These are phyloP conservation scores for Boletellus deceptivus DNA, from an alignment of 1,284 basidiomycete species.

Conservation along the genomic window DNA sequence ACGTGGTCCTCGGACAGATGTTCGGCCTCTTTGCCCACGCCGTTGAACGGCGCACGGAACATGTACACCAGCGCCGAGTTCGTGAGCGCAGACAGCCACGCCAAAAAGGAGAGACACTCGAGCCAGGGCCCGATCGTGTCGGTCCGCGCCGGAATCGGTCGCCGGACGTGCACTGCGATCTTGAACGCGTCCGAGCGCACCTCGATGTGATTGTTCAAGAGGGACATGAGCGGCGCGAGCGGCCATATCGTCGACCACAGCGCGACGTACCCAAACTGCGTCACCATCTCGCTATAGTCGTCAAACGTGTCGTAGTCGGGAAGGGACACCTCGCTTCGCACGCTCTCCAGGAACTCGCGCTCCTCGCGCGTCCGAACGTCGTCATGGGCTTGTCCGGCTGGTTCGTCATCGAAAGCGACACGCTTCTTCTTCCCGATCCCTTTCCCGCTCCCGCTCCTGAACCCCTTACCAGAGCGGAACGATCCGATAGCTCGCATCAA, in stretches of 20 bases:
- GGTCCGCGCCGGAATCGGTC: conserved; percentile 82
- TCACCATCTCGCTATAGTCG: conserved; percentile 96
- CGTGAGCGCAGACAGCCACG: conserved; percentile 83
- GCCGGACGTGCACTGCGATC: conserved; percentile 81
- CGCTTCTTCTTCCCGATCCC: conserved; percentile 54
- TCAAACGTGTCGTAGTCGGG: conserved; percentile 80
- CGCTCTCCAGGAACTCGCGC: conserved; percentile 70
- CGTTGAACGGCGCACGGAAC: conserved; percentile 52
- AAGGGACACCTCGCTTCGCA: conserved; percentile 75
- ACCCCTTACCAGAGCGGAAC: conserved; percentile 43
- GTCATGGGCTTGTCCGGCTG: conserved; percentile 36
- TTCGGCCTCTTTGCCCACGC: conserved; percentile 3
- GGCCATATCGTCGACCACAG: conserved; percentile 97
- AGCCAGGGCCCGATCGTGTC: conserved; percentile 97
- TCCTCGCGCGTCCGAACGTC: conserved; percentile 61
- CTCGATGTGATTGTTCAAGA: conserved; percentile 90
- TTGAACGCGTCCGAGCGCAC: conserved; percentile 94
- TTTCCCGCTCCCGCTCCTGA: conserved; percentile 30
- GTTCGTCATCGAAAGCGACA: conserved; percentile 72
- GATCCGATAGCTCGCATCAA: conserved; percentile 62
- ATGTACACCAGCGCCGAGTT: conserved; percentile 87
- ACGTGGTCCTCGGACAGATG: conserved; percentile 14
- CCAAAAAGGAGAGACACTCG: conserved; percentile 81
- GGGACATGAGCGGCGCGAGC: conserved; percentile 81
- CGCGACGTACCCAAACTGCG: conserved; percentile 89